Evolutionary conservation across 2,329 filamentous ascomycete genomes (phyloP).

Genomic region (Fusarium pininemorale): DNA sequence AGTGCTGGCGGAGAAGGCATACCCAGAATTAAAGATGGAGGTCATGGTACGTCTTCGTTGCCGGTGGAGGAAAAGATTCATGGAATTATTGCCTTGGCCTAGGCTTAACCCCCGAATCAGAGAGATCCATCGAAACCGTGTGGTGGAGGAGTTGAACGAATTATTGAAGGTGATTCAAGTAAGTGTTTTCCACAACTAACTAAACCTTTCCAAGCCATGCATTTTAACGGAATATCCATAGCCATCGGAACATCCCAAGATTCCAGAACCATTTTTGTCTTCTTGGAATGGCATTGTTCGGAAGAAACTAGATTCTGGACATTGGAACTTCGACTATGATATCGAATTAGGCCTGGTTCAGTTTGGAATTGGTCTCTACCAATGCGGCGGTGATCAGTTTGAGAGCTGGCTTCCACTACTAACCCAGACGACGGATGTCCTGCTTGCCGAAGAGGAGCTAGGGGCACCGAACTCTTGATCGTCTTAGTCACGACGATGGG

Average conservation of each 20-base stretch:
- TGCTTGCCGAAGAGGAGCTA: background rate
- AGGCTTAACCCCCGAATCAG: rapidly evolving
- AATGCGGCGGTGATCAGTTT: background rate
- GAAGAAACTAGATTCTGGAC: background rate
- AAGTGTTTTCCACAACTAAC: no score
- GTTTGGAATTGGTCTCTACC: background rate
- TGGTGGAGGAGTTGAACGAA: no score
- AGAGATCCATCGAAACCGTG: no score
- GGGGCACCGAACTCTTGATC: background rate
- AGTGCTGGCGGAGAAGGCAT: background rate
- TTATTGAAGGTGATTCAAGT: no score
- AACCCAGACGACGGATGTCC: background rate
- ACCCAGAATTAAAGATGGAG: background rate
- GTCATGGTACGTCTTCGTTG: background rate
- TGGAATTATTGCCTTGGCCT: no score
- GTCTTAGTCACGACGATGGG: no score
- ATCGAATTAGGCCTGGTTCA: background rate
- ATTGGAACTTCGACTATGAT: no score
- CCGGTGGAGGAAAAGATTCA: rapidly evolving
- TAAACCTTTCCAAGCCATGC: background rate
- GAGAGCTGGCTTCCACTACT: background rate
- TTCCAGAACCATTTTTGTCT: background rate
- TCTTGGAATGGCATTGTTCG: background rate
- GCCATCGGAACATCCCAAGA: background rate
- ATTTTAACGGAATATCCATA: background rate